These are phyloP conservation scores for Plectosphaerella plurivora DNA, from an alignment of 2,329 filamentous ascomycete genomes.

Conservation along the genomic window DNA sequence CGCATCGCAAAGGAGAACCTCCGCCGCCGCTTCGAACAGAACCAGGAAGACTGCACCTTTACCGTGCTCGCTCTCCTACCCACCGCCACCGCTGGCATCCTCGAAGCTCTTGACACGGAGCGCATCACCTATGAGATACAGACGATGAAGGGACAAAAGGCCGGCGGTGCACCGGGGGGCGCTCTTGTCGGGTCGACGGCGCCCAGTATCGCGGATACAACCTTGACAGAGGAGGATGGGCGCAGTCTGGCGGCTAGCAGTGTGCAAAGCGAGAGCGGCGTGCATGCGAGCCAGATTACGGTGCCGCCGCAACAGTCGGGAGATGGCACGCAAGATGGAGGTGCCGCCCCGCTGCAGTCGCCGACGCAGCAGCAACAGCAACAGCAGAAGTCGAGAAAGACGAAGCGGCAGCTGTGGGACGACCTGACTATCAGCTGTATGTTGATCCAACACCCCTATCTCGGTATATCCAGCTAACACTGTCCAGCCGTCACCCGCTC, in stretches of 20 bases:
- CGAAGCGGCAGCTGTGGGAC: slow-evolving; percentile 93
- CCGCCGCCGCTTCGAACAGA: slow-evolving; percentile 94
- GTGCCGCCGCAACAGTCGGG: slow-evolving; percentile 45
- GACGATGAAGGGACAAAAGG: slow-evolving; percentile 71
- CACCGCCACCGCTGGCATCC: slow-evolving; percentile 83
- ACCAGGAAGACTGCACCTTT: slow-evolving; percentile 97
- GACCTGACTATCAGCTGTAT: slow-evolving; percentile 93
- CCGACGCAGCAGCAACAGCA: slow-evolving; percentile 35
- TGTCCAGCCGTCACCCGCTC: slow-evolving; percentile 76
- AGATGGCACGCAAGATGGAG: slow-evolving; percentile 14
- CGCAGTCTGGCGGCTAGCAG: slow-evolving; percentile 60
- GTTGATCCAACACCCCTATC: slow-evolving; percentile 23
- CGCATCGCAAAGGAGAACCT: slow-evolving; percentile 95
- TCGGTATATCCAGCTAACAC: neutral
- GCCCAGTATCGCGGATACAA: slow-evolving; percentile 62
- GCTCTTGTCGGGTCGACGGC: slow-evolving; percentile 42
- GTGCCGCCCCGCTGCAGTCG: slow-evolving; percentile 1
- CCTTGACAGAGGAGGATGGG: slow-evolving; percentile 76
- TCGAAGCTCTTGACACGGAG: slow-evolving; percentile 86
- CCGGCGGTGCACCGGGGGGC: slow-evolving; percentile 1
- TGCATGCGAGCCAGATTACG: slow-evolving; percentile 75
- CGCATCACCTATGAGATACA: slow-evolving; percentile 90
- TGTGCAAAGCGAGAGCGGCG: slow-evolving; percentile 73
- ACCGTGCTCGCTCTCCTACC: slow-evolving; percentile 94
- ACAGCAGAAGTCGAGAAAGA: slow-evolving; percentile 58